Conservation (phyloP, 768 basidiomycete genomes). For the Macrocybe gigantea region DNA sequence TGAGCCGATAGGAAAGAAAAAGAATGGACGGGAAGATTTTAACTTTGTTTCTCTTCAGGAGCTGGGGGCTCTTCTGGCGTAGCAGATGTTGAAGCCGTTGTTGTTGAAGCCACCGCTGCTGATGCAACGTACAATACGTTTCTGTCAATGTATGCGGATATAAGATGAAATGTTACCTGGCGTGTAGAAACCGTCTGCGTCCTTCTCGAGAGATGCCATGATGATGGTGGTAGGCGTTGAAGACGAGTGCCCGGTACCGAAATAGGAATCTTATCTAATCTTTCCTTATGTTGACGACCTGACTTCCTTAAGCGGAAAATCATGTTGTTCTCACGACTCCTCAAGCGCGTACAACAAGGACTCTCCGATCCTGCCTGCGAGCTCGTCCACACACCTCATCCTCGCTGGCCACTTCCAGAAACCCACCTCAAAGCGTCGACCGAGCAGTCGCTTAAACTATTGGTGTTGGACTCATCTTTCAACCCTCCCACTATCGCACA, state of each 20-base stretch:
- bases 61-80: constrained; percentile 17
- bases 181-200: constrained; percentile 76
- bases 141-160: background rate
- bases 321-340: constrained; percentile 9
- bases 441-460: constrained; percentile 41
- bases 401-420: constrained; percentile 48
- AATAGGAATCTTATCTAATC: background rate
- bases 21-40: too few relatives aligned
- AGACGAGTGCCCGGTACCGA: background rate
- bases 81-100: constrained; percentile 13
- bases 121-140: background rate
- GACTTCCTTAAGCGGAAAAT: too few relatives aligned
- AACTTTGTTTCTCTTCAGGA: constrained; percentile 17
- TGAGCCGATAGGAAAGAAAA: background rate
- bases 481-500: constrained; percentile 91
- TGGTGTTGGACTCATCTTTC: constrained; percentile 88
- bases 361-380: constrained; percentile 41
- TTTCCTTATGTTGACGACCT: too few relatives aligned
- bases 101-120: constrained; percentile 4
- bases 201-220: constrained; percentile 51
- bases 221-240: constrained; percentile 6
- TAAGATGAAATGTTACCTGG: constrained; percentile 34
- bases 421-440: constrained; percentile 3
- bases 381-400: constrained; percentile 55
- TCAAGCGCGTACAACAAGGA: constrained; percentile 39